Conservation (phyloP, 163 green algal species). For the Scenedesmus sp. region DNA sequence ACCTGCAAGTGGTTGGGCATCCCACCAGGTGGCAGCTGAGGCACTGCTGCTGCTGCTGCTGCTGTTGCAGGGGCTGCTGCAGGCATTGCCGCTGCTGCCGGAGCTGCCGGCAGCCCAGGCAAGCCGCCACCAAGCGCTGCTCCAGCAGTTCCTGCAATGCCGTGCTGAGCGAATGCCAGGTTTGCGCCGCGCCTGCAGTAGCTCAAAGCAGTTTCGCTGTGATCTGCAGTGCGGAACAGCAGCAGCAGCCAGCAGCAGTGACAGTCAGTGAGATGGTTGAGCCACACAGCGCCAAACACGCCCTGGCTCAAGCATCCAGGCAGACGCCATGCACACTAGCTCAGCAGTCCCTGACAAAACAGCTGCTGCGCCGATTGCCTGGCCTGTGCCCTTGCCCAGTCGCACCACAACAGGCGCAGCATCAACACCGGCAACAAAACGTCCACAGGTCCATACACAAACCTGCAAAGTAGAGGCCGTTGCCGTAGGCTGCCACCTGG, state of each 20-base stretch:
- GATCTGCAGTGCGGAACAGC: constrained; percentile 1
- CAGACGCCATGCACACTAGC: no score
- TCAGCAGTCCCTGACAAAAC: no score
- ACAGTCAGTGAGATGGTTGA: background rate
- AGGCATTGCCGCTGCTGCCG: background rate
- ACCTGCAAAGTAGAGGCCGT: constrained; percentile 43
- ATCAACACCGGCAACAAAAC: no score
- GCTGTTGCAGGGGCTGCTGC: background rate
- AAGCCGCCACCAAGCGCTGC: background rate
- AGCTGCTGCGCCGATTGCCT: no score
- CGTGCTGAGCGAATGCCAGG: background rate
- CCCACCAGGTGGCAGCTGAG: background rate
- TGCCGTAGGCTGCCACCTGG: constrained; percentile 16
- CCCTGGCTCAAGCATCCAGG: no score
- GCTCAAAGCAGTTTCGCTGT: constrained; percentile 6
- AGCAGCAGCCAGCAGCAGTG: background rate
- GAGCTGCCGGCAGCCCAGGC: background rate
- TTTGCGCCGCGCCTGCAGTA: constrained; percentile 8
- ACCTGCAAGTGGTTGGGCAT: no score
- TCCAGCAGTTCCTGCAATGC: background rate
- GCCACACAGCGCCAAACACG: no score
- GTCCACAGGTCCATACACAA: no score
- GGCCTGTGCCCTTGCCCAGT: no score
- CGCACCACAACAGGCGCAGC: no score
- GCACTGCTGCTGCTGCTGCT: background rate